Conservation (phyloP, 345 rosid species). For the Brassica rapa region DNA sequence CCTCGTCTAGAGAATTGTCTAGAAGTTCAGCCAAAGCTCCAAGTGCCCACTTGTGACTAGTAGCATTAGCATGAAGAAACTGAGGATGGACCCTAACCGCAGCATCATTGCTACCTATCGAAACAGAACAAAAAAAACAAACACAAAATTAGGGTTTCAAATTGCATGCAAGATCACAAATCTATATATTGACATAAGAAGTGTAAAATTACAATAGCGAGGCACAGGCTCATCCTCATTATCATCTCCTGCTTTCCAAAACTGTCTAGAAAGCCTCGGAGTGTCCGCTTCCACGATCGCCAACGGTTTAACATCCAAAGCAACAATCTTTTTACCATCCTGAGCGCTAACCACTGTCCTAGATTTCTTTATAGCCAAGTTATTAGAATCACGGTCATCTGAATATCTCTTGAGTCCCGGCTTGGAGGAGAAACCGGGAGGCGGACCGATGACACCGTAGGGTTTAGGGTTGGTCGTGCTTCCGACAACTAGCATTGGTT, state of each 20-base stretch:
- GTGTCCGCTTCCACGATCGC: neutral
- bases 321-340: neutral
- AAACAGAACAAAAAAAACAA: neutral
- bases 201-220: constrained; percentile 20
- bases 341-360: constrained; percentile 8
- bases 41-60: constrained; percentile 94
- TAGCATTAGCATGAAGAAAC: constrained; percentile 88
- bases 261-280: constrained; percentile 49
- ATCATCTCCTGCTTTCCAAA: constrained; percentile 66
- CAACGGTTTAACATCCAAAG: neutral
- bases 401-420: constrained; percentile 20
- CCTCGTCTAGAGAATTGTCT: constrained; percentile 90
- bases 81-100: constrained; percentile 84
- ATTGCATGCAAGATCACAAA: neutral
- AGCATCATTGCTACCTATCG: constrained; percentile 62
- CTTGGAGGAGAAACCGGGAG: neutral
- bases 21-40: constrained; percentile 94
- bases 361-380: constrained; percentile 37
- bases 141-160: neutral
- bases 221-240: constrained; percentile 8
- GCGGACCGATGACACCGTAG: neutral
- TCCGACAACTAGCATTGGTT: constrained; percentile 1
- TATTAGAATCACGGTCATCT: neutral
- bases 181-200: neutral
- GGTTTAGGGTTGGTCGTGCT: constrained; percentile 4